Evolutionary conservation across 2,329 filamentous ascomycete species (phyloP).

Genomic region (Pseudovirgaria hyperparasitica): DNA sequence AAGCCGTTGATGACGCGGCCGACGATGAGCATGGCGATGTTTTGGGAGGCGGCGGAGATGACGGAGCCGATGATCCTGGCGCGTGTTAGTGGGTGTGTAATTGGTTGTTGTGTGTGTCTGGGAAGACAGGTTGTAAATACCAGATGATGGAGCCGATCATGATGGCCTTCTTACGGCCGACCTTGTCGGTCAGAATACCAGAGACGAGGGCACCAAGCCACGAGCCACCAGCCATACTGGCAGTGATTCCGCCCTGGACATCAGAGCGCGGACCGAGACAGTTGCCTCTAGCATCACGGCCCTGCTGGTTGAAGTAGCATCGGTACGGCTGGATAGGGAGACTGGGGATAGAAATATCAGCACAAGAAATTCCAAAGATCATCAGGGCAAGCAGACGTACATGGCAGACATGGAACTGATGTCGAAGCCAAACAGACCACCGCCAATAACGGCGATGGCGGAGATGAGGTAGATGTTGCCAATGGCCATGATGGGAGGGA

Average conservation of each 20-base stretch:
- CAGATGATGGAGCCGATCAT: constrained; percentile 35
- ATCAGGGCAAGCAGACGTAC: constrained; percentile 3
- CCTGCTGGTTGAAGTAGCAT: constrained; percentile 49
- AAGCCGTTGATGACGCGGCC: constrained; percentile 54
- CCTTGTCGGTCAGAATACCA: constrained; percentile 36
- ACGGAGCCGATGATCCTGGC: constrained; percentile 42
- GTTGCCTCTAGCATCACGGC: constrained; percentile 12
- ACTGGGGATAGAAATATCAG: constrained; percentile 22
- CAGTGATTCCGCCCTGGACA: constrained; percentile 52
- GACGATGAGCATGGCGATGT: constrained; percentile 53
- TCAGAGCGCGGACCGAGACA: constrained; percentile 39
- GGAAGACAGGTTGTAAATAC: constrained; percentile 13
- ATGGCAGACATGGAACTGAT: constrained; percentile 52
- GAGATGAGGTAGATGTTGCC: constrained; percentile 42
- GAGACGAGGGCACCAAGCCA: constrained; percentile 48
- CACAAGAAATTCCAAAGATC: constrained; percentile 29
- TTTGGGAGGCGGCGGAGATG: constrained; percentile 47
- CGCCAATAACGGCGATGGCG: constrained; percentile 44
- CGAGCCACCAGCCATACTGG: constrained; percentile 54
- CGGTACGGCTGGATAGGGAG: constrained; percentile 53
- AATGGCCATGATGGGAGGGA: constrained; percentile 11
- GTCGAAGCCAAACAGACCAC: constrained; percentile 63
- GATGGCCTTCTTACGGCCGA: constrained; percentile 38
- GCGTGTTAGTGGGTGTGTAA: neutral
- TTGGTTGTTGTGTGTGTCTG: neutral